Base-by-base conservation (phyloP, 2,329 filamentous ascomycete genomes). In the Geosmithia putterillii region DNA sequence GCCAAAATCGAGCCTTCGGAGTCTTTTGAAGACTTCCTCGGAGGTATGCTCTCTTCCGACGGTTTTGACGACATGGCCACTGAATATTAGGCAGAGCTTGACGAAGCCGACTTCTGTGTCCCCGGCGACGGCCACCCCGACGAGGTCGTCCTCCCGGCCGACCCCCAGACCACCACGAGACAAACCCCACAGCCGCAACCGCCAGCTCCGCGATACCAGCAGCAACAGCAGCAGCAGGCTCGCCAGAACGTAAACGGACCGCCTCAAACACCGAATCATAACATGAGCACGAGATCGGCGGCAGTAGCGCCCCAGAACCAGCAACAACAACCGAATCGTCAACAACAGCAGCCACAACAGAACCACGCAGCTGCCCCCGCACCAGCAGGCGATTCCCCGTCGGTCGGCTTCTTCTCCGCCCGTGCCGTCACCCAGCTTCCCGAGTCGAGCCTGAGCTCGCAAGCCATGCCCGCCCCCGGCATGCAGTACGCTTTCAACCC, bases 21-120 rank as follows among this genome's bases (percentile, higher is more conserved):
- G 47, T 72, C 68, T 40, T 73, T 75, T 59, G 69, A 73, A 42
- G 69, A 73, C 45, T 64, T 70, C 41, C 54, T 73, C 32, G 69
- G 67, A 54, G 68, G 68, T 70, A 62, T 57, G 60, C 54, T 63
- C 39, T 61, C 57, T 48, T 62, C 55, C 38, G 52, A 61, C 48
- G 50, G 51, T n/a, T 55, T 57, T 58, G 57, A 62, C 44, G 58
- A 62, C 49, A 53, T 61, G 46, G 54, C 62, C 51, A 52, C 57
- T 63, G 53, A 62, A 57, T 48, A 49, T 52, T 44, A 57, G 28
- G 62, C 72, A 70, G 77, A 86, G 46, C 82, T 88, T 55, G 83
- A 87, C 53, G 82, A 86, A 60, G 81, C 76, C 42, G 84, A 88
- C 57, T 87, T 89, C 55, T 79, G 74, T 41, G 80, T 83, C 7